Percentiles rank a stretch among this genome's conserved stretches.
phyloP scores from a whole-genome alignment of 768 basidiomycete species.

The Trametes cubensis region DNA sequence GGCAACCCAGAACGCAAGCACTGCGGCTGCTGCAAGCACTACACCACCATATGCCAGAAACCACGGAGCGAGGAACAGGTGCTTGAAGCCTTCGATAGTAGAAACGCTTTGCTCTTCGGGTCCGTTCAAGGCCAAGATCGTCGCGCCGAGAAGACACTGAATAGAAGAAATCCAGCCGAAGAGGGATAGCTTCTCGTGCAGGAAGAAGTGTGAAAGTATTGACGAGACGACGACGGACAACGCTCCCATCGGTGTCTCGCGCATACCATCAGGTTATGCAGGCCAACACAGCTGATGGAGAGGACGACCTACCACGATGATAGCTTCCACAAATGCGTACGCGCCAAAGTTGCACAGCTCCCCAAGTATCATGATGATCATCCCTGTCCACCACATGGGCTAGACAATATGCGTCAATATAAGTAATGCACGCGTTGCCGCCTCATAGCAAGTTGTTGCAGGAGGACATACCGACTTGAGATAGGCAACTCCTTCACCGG shows the following conservation, averaged over 20 bases:
- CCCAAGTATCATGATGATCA: constrained; percentile 44
- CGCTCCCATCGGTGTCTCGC: constrained; percentile 86
- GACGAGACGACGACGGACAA: constrained; percentile 93
- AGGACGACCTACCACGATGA: constrained; percentile 68
- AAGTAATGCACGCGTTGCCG: background rate
- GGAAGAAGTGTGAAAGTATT: constrained; percentile 85
- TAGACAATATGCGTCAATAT: constrained; percentile 3
- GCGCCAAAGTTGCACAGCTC: constrained; percentile 44
- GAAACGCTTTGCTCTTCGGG: constrained; percentile 70
- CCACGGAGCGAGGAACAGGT: constrained; percentile 76
- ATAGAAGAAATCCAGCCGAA: constrained; percentile 94
- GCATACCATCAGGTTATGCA: background rate
- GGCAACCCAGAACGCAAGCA: constrained; percentile 75
- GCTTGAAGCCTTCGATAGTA: constrained; percentile 67
- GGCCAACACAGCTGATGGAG: background rate
- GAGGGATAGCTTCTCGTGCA: constrained; percentile 86
- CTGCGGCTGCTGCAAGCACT: constrained; percentile 59
- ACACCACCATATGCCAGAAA: constrained; percentile 71
- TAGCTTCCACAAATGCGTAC: constrained; percentile 86
- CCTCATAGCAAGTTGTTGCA: background rate
- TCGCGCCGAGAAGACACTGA: constrained; percentile 83
- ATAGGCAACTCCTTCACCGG: constrained; percentile 38
- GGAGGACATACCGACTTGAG: constrained; percentile 34
- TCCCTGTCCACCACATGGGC: constrained; percentile 56
- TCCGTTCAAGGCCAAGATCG: constrained; percentile 86